Evolutionary conservation across 306 rosid species (phyloP), one percentile per base, ranked within the genome.

Genomic region (Cajanus cajan): DNA sequence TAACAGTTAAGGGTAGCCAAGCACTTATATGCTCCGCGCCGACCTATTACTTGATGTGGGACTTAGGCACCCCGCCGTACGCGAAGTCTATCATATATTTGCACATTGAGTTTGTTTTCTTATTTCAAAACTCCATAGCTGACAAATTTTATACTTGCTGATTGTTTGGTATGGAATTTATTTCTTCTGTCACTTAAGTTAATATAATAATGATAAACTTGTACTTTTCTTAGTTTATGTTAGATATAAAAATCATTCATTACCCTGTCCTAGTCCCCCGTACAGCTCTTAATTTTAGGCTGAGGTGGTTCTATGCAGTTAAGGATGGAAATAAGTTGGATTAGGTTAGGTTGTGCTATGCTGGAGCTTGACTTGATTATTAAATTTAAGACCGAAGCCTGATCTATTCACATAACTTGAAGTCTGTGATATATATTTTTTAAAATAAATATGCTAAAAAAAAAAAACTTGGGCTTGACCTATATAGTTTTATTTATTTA

Each of bases 71-170:
- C 31, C 31, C 31, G 31, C 31, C 1, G 31, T 28, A 28, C 31
- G 1, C 31, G n/a, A 28, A 28, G 31, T 28, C 31, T 28, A 1
- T n/a, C n/a, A n/a, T n/a, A n/a, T n/a, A 12, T 16, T 50, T 62
- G 66, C 25, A 24, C 50, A 19, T 70, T 36, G 10, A 74, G 54
- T 70, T 73, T 66, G 33, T 25, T 75, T 72, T 76, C 19, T 16
- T 63, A 73, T 78, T 80, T 34, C 55, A 31, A 68, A 82, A 63
- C 16, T 34, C 64, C n/a, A n/a, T n/a, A n/a, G n/a, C n/a, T n/a
- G n/a, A n/a, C n/a, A n/a, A n/a, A n/a, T n/a, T n/a, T n/a, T n/a
- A n/a, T n/a, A n/a, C n/a, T n/a, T n/a, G n/a, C n/a, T n/a, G 36
- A 61, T 52, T 79, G 54, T 58, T 75, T n/a, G 19, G 70, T 52